These are phyloP conservation scores for Fraxinus xanthoxyloides DNA, from an alignment of 305 asterid genomes.

Conservation along the genomic window DNA sequence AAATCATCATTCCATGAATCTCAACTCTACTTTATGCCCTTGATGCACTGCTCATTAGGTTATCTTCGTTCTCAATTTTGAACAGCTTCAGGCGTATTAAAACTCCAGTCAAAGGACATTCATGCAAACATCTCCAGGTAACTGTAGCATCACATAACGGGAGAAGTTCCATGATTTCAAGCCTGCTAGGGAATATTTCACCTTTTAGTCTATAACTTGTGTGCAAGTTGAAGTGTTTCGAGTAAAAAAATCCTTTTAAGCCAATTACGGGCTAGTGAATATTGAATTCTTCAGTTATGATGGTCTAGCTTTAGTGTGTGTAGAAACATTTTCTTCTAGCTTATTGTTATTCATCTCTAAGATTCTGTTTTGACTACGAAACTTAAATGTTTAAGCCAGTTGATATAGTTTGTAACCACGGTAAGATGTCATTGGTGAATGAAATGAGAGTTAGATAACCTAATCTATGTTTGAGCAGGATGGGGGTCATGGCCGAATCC, in stretches of 20 bases:
- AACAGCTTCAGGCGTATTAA: conserved; percentile 4
- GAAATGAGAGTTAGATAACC: conserved; percentile 10
- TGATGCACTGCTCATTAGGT: background rate
- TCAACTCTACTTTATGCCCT: background rate
- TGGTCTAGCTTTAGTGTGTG: conserved; percentile 9
- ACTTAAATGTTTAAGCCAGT: background rate
- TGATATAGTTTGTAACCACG: background rate
- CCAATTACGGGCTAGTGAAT: background rate
- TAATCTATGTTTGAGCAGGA: background rate
- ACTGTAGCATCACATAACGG: conserved; percentile 3
- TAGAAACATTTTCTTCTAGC: background rate
- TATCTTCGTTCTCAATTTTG: background rate
- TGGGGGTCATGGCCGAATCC: background rate
- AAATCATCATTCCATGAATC: background rate
- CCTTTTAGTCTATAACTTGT: conserved; percentile 1
- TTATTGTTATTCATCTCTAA: background rate
- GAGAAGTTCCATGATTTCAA: conserved; percentile 4
- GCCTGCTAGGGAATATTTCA: background rate
- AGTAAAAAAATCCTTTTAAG: background rate
- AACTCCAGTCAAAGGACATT: conserved; percentile 9
- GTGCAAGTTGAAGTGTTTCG: conserved; percentile 3
- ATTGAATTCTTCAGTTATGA: background rate
- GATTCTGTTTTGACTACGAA: background rate
- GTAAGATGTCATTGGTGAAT: background rate
- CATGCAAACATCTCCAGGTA: conserved; percentile 8